phyloP scores from a whole-genome alignment of 2,329 filamentous ascomycete genomes.

The Fusarium coicis region DNA sequence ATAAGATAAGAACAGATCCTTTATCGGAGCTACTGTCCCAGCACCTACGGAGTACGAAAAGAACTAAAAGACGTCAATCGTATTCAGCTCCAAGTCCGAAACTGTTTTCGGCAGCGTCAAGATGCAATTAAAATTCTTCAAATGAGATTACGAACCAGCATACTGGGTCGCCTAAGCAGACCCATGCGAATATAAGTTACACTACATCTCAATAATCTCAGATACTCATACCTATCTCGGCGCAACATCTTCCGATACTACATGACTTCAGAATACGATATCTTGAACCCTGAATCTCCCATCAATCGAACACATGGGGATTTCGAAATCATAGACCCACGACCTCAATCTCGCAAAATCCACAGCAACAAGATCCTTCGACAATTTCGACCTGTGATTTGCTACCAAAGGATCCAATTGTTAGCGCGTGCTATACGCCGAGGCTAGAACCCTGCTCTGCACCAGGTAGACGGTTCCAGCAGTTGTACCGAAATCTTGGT shows the following conservation, averaged over 20 bases:
- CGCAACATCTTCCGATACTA: neutral
- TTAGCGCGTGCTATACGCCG: neutral
- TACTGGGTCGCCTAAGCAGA: neutral
- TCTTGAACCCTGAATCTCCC: neutral
- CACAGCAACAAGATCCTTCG: neutral
- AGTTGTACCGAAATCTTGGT: neutral
- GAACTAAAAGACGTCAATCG: accelerated
- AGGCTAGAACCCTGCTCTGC: neutral
- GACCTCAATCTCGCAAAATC: neutral
- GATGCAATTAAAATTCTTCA: accelerated
- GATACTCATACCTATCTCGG: neutral
- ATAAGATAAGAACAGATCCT: neutral
- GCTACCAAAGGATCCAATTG: neutral
- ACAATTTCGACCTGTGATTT: neutral
- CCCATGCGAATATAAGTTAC: neutral
- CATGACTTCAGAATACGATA: neutral
- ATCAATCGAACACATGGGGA: neutral
- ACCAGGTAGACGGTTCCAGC: neutral
- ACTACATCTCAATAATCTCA: neutral
- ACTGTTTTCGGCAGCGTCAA: too few relatives aligned
- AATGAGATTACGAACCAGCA: neutral
- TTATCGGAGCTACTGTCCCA: too few relatives aligned
- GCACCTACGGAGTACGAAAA: neutral
- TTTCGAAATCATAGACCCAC: neutral
- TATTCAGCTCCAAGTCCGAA: neutral